Conservation (phyloP, 192 early-diverging fungal species). For the Oehlia diaphana region DNA sequence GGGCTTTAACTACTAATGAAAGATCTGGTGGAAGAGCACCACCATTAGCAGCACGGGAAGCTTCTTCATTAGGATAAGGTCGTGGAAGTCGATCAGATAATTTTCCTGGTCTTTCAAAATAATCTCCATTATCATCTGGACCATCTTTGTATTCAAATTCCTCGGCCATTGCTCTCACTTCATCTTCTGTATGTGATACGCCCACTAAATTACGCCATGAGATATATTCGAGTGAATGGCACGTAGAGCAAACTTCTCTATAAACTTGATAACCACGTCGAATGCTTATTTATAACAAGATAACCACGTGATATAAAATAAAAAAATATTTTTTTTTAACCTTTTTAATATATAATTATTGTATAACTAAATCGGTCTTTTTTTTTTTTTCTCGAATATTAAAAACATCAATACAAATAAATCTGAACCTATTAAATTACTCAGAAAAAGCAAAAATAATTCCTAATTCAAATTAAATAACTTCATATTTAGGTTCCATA, state of each 20-base stretch:
- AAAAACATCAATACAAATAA: too few species aligned
- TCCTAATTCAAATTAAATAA: neutral
- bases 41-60: conserved; percentile 92
- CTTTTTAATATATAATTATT: neutral
- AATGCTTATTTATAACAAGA: conserved; percentile 56
- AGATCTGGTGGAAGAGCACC: conserved; percentile 96
- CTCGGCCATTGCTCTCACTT: conserved; percentile 91
- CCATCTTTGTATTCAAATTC: conserved; percentile 92
- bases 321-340: neutral
- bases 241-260: conserved; percentile 96
- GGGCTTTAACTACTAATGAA: conserved; percentile 90
- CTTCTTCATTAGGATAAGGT: conserved; percentile 97
- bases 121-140: conserved; percentile 87
- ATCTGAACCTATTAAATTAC: too few species aligned
- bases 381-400: too few species aligned
- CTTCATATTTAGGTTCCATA: neutral
- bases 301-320: neutral
- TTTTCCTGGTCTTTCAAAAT: conserved; percentile 94
- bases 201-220: conserved; percentile 96
- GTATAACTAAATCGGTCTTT: too few species aligned
- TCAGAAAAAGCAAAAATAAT: too few species aligned
- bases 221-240: conserved; percentile 93
- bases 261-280: conserved; percentile 99
- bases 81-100: conserved; percentile 86
- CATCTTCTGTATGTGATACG: conserved; percentile 89